Evolutionary conservation across 768 basidiomycete species (phyloP).

Genomic region (Trametopsis cervina): DNA sequence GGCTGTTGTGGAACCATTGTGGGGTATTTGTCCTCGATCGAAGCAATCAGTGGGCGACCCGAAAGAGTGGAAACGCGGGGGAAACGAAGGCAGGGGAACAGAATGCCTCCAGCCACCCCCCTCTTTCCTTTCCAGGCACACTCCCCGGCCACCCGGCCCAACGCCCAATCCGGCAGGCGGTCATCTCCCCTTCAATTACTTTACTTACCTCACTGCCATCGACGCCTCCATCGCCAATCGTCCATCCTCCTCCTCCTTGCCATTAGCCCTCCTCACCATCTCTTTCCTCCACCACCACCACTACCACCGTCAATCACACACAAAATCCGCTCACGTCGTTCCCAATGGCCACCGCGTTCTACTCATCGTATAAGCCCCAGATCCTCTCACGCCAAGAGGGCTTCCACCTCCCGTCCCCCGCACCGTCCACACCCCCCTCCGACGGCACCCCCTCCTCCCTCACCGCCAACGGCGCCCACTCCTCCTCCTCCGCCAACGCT

Average conservation of each 20-base stretch:
- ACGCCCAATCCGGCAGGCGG: not conserved
- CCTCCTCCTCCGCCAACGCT: slow-evolving; percentile 20
- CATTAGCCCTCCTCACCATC: not conserved
- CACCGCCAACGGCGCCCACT: slow-evolving; percentile 13
- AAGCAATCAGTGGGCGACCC: slow-evolving; percentile 8
- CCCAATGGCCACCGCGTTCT: slow-evolving; percentile 19
- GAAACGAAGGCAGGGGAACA: not conserved
- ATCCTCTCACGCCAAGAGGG: slow-evolving; percentile 58
- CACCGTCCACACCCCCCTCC: slow-evolving; percentile 11
- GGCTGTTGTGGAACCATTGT: slow-evolving; percentile 7
- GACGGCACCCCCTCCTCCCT: slow-evolving; percentile 10
- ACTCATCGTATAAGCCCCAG: slow-evolving; percentile 42
- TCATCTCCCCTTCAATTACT: not conserved
- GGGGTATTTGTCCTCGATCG: slow-evolving; percentile 9
- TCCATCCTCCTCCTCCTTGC: slow-evolving; percentile 4
- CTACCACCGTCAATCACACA: slow-evolving; percentile 1
- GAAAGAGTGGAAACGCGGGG: slow-evolving; percentile 12
- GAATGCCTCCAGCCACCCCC: not conserved
- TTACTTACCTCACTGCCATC: slow-evolving; percentile 1
- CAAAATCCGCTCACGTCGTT: not conserved
- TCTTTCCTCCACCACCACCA: not conserved
- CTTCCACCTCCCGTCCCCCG: slow-evolving; percentile 47
- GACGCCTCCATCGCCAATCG: not conserved
- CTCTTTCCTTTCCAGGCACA: not conserved
- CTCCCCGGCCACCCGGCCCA: slow-evolving; percentile 7